A percentile compares a stretch with the other conserved stretches of the same genome.
Evolutionary conservation across 305 asterid genomes (phyloP).

Genomic region (Salvia sclarea): DNA sequence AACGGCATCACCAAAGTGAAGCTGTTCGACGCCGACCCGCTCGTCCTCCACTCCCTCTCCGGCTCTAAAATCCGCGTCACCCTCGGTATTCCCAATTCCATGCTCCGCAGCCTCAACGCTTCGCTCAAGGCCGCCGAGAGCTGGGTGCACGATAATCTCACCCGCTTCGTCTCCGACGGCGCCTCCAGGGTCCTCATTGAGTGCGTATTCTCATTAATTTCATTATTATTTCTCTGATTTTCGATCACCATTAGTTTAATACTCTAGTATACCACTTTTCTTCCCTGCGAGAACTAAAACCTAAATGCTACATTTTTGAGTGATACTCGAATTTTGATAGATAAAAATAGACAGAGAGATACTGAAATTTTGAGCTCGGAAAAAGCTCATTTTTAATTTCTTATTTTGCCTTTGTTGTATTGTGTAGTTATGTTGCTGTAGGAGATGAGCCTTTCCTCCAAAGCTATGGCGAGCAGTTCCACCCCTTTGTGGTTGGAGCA

Average conservation of each 20-base stretch:
- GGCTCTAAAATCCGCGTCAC: constrained; percentile 63
- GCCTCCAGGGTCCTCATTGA: constrained; percentile 59
- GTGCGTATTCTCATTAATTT: constrained; percentile 33
- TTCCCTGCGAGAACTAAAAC: neutral
- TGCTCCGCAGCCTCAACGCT: constrained; percentile 72
- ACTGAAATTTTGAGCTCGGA: no score
- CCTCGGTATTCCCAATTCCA: constrained; percentile 70
- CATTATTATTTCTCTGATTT: neutral
- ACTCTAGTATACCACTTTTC: no score
- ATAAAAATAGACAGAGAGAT: no score
- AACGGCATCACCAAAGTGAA: constrained; percentile 60
- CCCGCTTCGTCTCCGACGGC: constrained; percentile 64
- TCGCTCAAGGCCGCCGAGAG: constrained; percentile 66
- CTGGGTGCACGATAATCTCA: constrained; percentile 88
- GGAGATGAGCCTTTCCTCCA: constrained; percentile 81
- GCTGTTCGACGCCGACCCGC: constrained; percentile 71
- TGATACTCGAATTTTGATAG: neutral
- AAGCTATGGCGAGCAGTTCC: constrained; percentile 61
- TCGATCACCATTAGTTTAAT: neutral
- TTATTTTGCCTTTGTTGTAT: no score
- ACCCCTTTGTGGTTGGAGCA: constrained; percentile 73
- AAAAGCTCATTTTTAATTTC: no score
- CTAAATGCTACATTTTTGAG: neutral
- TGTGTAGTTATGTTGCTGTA: constrained; percentile 67
- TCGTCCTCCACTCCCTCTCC: constrained; percentile 60